Evolutionary conservation across 768 basidiomycete species (phyloP).

Genomic region (Trametes elegans): DNA sequence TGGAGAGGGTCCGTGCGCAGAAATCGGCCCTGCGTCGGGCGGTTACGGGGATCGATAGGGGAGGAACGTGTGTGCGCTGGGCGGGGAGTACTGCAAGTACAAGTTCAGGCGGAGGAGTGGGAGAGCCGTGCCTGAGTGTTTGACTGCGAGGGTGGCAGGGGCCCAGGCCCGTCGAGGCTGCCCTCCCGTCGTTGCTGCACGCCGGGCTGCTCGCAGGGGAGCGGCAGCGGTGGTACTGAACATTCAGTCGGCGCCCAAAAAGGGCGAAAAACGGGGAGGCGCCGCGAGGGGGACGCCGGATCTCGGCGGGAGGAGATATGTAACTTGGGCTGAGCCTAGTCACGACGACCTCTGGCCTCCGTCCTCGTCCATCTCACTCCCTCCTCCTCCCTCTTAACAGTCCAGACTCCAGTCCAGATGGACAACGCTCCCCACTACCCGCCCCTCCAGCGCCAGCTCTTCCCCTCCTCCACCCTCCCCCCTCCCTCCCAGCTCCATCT

Average conservation of each 20-base stretch:
- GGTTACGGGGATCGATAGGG: constrained; percentile 17
- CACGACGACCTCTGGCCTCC: neutral
- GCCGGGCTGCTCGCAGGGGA: neutral
- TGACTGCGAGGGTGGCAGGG: constrained; percentile 17
- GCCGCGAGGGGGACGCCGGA: neutral
- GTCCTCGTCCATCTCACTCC: neutral
- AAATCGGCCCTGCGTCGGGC: constrained; percentile 10
- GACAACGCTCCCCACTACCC: constrained; percentile 28
- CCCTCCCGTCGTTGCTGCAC: neutral
- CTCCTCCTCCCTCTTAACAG: constrained; percentile 14
- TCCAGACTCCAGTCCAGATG: constrained; percentile 23
- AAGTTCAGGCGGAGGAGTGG: neutral
- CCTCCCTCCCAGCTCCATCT: constrained; percentile 42
- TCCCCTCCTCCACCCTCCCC: constrained; percentile 43
- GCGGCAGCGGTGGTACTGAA: neutral
- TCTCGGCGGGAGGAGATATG: constrained; percentile 16
- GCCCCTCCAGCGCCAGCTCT: constrained; percentile 36
- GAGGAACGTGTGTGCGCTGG: constrained; percentile 13
- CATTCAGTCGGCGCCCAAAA: neutral
- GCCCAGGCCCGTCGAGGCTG: neutral
- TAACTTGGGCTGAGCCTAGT: no score
- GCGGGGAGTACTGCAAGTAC: neutral
- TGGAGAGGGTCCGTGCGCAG: no score
- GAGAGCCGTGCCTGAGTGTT: constrained; percentile 17
- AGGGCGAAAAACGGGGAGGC: neutral